Base-by-base conservation (phyloP, 2,329 filamentous ascomycete genomes). In the Paradendryphiella salina region DNA sequence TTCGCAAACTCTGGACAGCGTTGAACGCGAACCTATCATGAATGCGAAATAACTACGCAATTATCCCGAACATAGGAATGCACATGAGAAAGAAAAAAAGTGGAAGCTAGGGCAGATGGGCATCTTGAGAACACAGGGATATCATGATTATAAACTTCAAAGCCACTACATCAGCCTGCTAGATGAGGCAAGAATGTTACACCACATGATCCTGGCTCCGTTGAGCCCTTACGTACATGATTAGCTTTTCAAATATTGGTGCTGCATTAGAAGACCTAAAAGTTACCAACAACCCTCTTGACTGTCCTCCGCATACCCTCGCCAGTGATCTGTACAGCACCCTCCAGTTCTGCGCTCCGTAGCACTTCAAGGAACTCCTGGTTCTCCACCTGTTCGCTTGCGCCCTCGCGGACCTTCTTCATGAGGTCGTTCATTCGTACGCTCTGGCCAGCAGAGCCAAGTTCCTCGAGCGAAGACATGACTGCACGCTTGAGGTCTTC, bases 251-350 rank as follows among this genome's bases (percentile, higher is more conserved):
- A 34, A 43, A 43, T 34, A 31, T 28, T 14, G 18, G 15, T 36
- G 7, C 33, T 38, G 23, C 38, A 20, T n/a, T 17, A 15, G 9
- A 7, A 5, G 23, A 26, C n/a, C 18, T 60, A 70, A 43, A 67
- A 70, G 13, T 47, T 56, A 1, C 67, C 67, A 21, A 71, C 60
- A 42, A 96, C 83, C 64, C 91, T 84, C 66, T 93, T 84, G 42
- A 99, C 86, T 58, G 77, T 89, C 76, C 86, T 89, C 74, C 93
- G 85, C 14, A 87, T 82, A 3, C 94, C 94, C 64, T 97, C 93
- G 0, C 94, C 94, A 28, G 82, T 80, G 14, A 97, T 79, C 74
- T 88, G 88, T 50, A 96, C 80, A 26, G 83, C 77, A 0, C 92
- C 94, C 76, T 97, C 94, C 57, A 87, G 84, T 79, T 99, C 93